A percentile compares a stretch with the other conserved stretches of the same genome.
phyloP scores from a whole-genome alignment of 2,329 filamentous ascomycete genomes.

The Colletotrichum noveboracense region DNA sequence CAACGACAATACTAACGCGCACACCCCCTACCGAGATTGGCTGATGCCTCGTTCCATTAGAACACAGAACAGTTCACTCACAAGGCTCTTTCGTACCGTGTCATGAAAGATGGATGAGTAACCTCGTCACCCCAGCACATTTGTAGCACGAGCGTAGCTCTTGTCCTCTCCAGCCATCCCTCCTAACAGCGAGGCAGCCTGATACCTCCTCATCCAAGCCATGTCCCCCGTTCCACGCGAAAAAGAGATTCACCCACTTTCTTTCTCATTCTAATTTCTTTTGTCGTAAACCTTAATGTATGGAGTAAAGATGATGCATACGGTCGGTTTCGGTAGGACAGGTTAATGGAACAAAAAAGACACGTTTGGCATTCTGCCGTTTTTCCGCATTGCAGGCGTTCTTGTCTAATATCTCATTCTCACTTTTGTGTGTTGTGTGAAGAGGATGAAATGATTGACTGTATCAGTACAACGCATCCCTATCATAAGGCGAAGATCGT shows the following conservation, averaged over 20 bases:
- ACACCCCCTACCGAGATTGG: not conserved
- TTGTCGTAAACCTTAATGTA: slow-evolving; percentile 22
- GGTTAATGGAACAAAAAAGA: slow-evolving; percentile 19
- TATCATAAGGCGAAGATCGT: not conserved
- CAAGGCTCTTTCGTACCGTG: not conserved
- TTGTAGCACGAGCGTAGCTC: not conserved
- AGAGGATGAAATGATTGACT: not conserved
- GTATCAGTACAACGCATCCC: not conserved
- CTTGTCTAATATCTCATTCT: not conserved
- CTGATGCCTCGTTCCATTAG: not conserved
- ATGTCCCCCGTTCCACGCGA: not conserved
- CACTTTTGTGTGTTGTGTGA: not conserved
- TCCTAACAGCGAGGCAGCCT: not conserved
- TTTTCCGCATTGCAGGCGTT: not conserved
- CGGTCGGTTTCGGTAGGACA: slow-evolving; percentile 20
- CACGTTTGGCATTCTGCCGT: not conserved
- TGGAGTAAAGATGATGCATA: slow-evolving; percentile 23
- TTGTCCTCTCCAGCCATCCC: not conserved
- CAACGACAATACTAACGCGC: not conserved
- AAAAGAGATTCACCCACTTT: not conserved
- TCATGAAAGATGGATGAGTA: not conserved
- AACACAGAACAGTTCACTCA: not conserved
- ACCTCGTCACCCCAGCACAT: not conserved
- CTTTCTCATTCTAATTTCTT: slow-evolving; percentile 16
- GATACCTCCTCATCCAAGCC: not conserved